Evolutionary conservation across 163 green algal species (phyloP).

Genomic region (Chloroidium sp.): DNA sequence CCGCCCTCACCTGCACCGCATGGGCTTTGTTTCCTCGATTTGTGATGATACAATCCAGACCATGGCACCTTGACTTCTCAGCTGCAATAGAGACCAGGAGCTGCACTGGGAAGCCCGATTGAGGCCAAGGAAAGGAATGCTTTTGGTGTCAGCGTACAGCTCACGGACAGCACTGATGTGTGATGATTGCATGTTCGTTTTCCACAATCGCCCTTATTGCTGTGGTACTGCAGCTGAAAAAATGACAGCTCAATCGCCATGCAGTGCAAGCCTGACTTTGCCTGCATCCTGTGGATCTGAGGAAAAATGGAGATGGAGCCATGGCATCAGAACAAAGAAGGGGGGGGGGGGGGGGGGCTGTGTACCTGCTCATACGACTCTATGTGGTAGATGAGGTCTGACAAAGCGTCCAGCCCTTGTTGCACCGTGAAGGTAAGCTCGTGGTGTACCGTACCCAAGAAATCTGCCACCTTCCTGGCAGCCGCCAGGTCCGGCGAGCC

Average conservation of each 20-base stretch:
- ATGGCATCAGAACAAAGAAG: background rate
- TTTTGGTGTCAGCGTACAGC: too few relatives aligned
- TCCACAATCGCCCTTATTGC: too few relatives aligned
- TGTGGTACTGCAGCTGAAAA: too few relatives aligned
- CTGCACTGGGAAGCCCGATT: background rate
- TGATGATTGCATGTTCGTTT: too few relatives aligned
- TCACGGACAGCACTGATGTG: too few relatives aligned
- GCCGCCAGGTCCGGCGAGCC: constrained; percentile 86
- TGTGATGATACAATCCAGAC: too few relatives aligned
- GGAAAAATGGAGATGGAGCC: background rate
- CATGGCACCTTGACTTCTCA: background rate
- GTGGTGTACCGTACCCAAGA: constrained; percentile 92
- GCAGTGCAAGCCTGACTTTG: background rate
- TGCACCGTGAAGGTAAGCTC: constrained; percentile 96
- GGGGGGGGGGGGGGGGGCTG: background rate
- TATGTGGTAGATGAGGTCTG: constrained; percentile 93
- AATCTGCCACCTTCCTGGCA: constrained; percentile 73
- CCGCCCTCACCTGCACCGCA: constrained; percentile 62
- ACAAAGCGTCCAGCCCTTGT: constrained; percentile 92
- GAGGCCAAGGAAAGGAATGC: too few relatives aligned
- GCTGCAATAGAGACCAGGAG: background rate
- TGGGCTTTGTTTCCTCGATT: too few relatives aligned
- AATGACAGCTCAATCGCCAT: too few relatives aligned
- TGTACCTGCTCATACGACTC: constrained; percentile 87
- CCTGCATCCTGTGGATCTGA: background rate